Conservation (phyloP, 352 stramenopile genomes). For the Globisporangium carolinianum region DNA sequence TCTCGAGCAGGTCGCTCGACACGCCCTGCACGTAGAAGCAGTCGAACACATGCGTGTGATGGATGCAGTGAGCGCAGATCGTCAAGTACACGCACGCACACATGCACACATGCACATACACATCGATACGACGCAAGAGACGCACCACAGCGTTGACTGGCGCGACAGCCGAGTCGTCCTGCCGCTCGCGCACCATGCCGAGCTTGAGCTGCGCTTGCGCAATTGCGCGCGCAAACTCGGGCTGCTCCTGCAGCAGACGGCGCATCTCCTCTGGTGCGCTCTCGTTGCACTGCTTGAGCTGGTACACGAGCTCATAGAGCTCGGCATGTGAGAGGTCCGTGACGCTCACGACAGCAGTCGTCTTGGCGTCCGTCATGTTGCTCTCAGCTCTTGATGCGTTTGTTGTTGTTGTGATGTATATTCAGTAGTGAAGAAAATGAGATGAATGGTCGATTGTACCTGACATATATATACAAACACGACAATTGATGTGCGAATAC, state of each 20-base stretch:
- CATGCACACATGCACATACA: not conserved
- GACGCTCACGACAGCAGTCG: conserved; percentile 20
- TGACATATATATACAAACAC: no score
- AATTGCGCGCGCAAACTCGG: conserved; percentile 63
- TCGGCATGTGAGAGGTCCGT: conserved; percentile 43
- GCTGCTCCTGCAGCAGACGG: conserved; percentile 63
- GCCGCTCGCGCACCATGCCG: conserved; percentile 54
- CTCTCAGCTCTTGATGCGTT: no score
- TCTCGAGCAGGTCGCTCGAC: conserved; percentile 56
- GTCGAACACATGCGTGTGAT: not conserved
- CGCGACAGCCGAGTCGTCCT: conserved; percentile 16
- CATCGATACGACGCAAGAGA: no score
- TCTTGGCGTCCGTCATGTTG: conserved; percentile 17
- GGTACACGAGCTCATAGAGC: conserved; percentile 73
- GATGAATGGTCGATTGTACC: no score
- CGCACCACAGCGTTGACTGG: conserved; percentile 46
- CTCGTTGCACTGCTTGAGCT: conserved; percentile 78
- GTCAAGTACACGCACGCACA: not conserved
- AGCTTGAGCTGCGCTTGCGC: conserved; percentile 70
- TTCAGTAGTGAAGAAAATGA: not conserved
- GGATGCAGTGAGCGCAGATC: no score
- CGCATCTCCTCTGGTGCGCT: conserved; percentile 63
- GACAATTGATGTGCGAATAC: no score
- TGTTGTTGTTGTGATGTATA: not conserved
- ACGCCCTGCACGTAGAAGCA: conserved; percentile 26